Conservation (phyloP, 306 rosid species). For the Begonia loranthoides region DNA sequence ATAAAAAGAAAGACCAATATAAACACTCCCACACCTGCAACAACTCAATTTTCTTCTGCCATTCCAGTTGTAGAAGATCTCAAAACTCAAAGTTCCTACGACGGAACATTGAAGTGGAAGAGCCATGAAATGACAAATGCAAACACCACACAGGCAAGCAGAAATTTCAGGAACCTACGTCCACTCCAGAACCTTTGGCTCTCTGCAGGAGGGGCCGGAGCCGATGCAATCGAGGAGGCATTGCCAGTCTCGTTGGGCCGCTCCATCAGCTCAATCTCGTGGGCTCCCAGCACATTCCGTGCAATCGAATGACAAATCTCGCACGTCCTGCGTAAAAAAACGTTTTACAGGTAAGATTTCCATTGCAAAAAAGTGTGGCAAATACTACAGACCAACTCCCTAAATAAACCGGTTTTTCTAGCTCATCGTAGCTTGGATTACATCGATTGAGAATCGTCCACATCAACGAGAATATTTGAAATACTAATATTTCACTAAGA, state of each 20-base stretch:
- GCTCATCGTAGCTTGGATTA: no score
- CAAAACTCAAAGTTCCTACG: conserved; percentile 4
- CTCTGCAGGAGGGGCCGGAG: conserved; percentile 33
- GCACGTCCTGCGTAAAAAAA: conserved; percentile 44
- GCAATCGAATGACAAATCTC: conserved; percentile 85
- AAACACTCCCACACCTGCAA: no score
- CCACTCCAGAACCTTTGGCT: conserved; percentile 82
- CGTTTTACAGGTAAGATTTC: no score
- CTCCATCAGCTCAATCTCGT: conserved; percentile 45
- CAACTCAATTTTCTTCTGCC: no score
- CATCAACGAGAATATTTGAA: no score
- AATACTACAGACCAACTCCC: no score
- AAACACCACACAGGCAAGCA: conserved; percentile 87
- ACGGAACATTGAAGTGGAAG: conserved; percentile 70
- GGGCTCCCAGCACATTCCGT: conserved; percentile 46
- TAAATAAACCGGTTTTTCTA: no score
- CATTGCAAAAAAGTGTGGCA: no score
- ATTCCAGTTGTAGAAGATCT: no score
- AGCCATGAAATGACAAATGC: conserved; percentile 96
- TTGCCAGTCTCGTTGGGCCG: conserved; percentile 30
- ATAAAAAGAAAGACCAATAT: no score
- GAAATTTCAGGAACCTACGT: conserved; percentile 78
- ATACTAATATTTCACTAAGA: no score
- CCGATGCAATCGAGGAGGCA: conserved; percentile 27
- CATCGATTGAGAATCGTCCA: no score